Evolutionary conservation across 768 basidiomycete genomes (phyloP), one percentile per base, ranked within the genome.

Genomic region (Rhodotorula taiwanensis): DNA sequence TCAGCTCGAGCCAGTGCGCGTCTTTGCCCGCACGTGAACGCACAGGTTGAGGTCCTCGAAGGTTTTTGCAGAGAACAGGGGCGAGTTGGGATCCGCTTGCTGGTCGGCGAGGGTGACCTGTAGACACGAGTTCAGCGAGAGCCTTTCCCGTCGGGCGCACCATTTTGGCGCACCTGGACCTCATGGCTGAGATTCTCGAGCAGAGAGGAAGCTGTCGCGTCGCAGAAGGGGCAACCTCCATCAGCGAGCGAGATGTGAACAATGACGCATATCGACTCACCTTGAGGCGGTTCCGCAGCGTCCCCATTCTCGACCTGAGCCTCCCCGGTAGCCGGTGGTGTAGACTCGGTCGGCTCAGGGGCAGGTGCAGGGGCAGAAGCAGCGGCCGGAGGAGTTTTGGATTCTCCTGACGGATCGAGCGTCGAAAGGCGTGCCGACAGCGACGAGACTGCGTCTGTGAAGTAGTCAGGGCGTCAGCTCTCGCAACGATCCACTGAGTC

Each of bases 21-120:
- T 39, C 9, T 16, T 9, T 39, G 10, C 36, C 36, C 10, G 9
- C 9, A 16, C 33, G 28, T 18, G 81, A 90, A 47, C 45, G 72
- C 42, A 97, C 92, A 99, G 77, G 63, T 93, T 93, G 49, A 99
- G 83, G 69, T 97, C 88, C 75, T 99, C 92, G 68, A 99, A 99
- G 0, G 87, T 85, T 76, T 97, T 94, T 33, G 83, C 87, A 58
- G 91, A 94, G 77, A 82, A 94, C 21, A 99, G 77, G 5, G 94
- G 95, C n/a, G 94, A 98, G 74, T 94, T 86, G 44, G 91, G 88
- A 74, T 99, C 89, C 33, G 82, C 84, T 77, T 98, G 95, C 74
- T 94, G 89, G 78, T 98, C 93, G 53, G 92, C 92, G 61, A 98
- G 82, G 25, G 92, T 98, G 67, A 99, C 92, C 91, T 90, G 71